Percentiles rank a stretch among this genome's conserved stretches.
Conservation (phyloP, 371 early-diverging fungal species). For the Saksenaea vasiformis region DNA sequence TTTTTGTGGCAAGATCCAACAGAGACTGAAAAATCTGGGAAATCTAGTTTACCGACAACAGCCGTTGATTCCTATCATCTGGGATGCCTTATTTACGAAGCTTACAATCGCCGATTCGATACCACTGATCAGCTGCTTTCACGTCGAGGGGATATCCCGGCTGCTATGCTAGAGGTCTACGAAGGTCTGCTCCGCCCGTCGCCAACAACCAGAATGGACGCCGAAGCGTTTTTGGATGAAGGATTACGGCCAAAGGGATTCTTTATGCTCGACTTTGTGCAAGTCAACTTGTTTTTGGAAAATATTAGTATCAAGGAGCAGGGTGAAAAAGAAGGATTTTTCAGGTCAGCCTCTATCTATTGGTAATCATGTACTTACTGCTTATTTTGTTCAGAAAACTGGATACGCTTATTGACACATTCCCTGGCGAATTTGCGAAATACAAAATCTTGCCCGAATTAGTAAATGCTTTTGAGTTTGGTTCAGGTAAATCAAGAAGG, state of each 20-base stretch:
- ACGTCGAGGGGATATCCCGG: conserved; percentile 65
- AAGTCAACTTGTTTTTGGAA: conserved; percentile 80
- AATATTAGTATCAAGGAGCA: conserved; percentile 87
- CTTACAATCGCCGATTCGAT: conserved; percentile 73
- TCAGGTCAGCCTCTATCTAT: conserved; percentile 45
- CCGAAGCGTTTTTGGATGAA: conserved; percentile 70
- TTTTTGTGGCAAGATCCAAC: background rate
- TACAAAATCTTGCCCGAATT: conserved; percentile 92
- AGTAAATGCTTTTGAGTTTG: conserved; percentile 88
- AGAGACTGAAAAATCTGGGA: background rate
- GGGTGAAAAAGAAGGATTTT: conserved; percentile 76
- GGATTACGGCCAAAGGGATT: conserved; percentile 65
- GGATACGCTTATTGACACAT: conserved; percentile 61
- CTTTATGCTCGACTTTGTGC: conserved; percentile 80
- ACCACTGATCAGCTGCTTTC: conserved; percentile 61
- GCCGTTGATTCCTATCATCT: conserved; percentile 82
- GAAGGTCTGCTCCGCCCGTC: conserved; percentile 53
- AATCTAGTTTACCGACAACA: conserved; percentile 37
- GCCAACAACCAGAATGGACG: conserved; percentile 61
- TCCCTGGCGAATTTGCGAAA: conserved; percentile 82
- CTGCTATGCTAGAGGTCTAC: conserved; percentile 53
- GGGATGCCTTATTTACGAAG: conserved; percentile 78
- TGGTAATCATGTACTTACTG: conserved; percentile 5
- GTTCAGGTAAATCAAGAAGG: conserved; percentile 64
- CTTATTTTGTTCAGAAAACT: conserved; percentile 43